Conservation (phyloP, 1,284 basidiomycete genomes). For the Inonotus hispidus region DNA sequence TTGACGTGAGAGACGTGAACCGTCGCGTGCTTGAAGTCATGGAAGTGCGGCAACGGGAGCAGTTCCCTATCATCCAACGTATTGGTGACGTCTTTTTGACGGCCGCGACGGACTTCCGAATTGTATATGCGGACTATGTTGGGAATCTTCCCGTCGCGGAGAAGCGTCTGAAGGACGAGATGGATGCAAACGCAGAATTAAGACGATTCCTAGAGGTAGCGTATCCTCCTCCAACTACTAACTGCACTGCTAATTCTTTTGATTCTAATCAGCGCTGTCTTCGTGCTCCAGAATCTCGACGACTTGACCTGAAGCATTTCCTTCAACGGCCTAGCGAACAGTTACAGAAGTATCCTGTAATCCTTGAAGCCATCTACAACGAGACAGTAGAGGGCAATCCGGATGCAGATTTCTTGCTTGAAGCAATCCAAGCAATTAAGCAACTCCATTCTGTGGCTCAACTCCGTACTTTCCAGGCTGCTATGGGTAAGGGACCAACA, state of each 20-base stretch:
- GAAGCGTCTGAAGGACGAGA: conserved; percentile 79
- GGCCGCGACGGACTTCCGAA: conserved; percentile 84
- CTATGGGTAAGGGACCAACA: conserved; percentile 72
- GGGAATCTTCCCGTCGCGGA: conserved; percentile 85
- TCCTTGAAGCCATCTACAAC: conserved; percentile 82
- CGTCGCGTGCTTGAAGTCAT: conserved; percentile 78
- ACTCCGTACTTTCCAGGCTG: conserved; percentile 80
- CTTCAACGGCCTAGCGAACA: conserved; percentile 85
- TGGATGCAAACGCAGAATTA: conserved; percentile 79
- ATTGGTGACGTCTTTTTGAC: conserved; percentile 91
- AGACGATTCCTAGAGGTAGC: conserved; percentile 81
- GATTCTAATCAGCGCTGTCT: conserved; percentile 48
- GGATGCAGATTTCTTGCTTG: conserved; percentile 72
- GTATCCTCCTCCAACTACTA: conserved; percentile 18
- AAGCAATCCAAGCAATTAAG: conserved; percentile 73
- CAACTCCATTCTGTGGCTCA: conserved; percentile 73
- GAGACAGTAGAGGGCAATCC: conserved; percentile 75
- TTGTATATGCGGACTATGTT: conserved; percentile 83
- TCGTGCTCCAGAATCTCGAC: conserved; percentile 62
- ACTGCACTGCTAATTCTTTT: conserved; percentile 9
- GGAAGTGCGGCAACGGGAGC: conserved; percentile 84
- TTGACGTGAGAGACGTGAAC: conserved; percentile 80
- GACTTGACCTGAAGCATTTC: conserved; percentile 85
- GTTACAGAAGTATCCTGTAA: conserved; percentile 84
- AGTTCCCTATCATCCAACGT: conserved; percentile 75